A percentile compares a stretch with the other conserved stretches of the same genome.
Conservation (phyloP, 305 asterid species). For the Plantago coronopus region DNA sequence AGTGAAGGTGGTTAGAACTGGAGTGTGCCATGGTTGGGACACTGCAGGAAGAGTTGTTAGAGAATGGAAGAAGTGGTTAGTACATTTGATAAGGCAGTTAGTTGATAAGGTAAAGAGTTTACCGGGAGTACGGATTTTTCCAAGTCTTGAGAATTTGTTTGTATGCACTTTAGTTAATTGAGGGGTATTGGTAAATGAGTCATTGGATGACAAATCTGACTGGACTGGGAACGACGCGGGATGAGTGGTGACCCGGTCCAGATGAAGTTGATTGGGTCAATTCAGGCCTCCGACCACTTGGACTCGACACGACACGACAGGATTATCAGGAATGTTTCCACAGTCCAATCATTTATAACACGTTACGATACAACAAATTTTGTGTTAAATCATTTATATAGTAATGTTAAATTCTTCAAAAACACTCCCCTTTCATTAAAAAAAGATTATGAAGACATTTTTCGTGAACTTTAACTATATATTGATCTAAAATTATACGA, state of each 20-base stretch:
- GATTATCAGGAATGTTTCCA: too few relatives aligned
- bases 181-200: not conserved
- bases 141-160: slow-evolving; percentile 4
- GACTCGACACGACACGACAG: too few relatives aligned
- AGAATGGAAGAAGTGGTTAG: too few relatives aligned
- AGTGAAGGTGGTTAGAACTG: slow-evolving; percentile 26
- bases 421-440: too few relatives aligned
- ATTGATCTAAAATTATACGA: too few relatives aligned
- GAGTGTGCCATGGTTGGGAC: slow-evolving; percentile 5
- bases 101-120: not conserved
- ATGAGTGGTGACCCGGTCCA: slow-evolving; percentile 2
- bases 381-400: too few relatives aligned
- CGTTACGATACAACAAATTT: too few relatives aligned
- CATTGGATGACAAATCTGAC: slow-evolving; percentile 22
- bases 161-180: not conserved
- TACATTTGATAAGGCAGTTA: not conserved
- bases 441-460: too few relatives aligned
- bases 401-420: too few relatives aligned
- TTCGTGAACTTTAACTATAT: too few relatives aligned
- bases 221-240: not conserved
- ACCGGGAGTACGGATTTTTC: slow-evolving; percentile 1
- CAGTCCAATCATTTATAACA: too few relatives aligned
- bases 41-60: not conserved
- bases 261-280: slow-evolving; percentile 28
- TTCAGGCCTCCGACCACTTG: too few relatives aligned